Base-by-base conservation (phyloP, 257 asterid genomes). In the Capsicum rhomboideum region DNA sequence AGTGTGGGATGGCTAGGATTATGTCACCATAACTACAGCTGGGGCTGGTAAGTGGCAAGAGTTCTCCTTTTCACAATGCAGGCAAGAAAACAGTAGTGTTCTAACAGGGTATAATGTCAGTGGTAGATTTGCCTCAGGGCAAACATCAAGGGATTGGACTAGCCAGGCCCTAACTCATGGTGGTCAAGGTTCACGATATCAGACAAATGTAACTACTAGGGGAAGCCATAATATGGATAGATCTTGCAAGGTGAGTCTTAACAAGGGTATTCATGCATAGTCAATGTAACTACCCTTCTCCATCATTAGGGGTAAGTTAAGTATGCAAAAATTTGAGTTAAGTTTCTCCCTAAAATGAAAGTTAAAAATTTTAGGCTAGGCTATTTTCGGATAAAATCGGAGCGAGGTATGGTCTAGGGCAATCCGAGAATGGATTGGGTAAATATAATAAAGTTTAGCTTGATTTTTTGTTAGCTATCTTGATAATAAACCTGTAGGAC, bases 1-100 rank as follows among this genome's bases (percentile, higher is more conserved):
- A 97, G 90, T 94, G 98, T 58, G 93, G 85, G 98, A 96, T 12
- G 96, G 97, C 50, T 97, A 91, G 69, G 99, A 96, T 72, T 96
- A 93, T 88, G 97, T 89, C 0, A n/a, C n/a, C n/a, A n/a, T n/a
- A n/a, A 89, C 84, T 2, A 93, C 89, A 6, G 90, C 91, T 34
- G 90, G 2, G 90, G 91, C 91, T 9, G 94, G 92, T 12, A 90
- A 93, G 93, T 95, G 99, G 99, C 97, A 92, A 75, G 99, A 95
- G 1, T 93, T 94, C 54, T 91, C 98, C 1, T 91, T 89, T 58
- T 58, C 85, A 16, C 97, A 90, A 77, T 94, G 97, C 64, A 90
- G 97, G 89, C 94, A 88, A 81, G 97, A 95, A 13, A 85, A 91
- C 68, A 79, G 93, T 52, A 91, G 90, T 82, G 94, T 97, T 10